Base-by-base conservation (phyloP, 2,329 filamentous ascomycete species). In the Xylariaceae sp. region DNA sequence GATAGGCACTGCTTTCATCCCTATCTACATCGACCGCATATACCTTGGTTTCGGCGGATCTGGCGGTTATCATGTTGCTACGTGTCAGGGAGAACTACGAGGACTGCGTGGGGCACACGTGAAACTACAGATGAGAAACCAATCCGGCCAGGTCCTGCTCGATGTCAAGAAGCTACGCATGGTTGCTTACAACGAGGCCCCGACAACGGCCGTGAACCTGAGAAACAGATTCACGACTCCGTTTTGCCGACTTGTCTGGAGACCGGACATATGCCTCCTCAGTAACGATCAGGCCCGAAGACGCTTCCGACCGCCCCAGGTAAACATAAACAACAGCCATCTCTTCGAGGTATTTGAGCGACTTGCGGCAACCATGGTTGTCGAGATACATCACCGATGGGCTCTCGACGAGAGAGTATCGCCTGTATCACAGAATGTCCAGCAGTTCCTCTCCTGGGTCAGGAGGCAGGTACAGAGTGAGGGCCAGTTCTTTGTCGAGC, bases 191-290 rank as follows among this genome's bases (percentile, higher is more conserved):
- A 14, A 26, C 3, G 35, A 25, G 5, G 13, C 3, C 19, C 33
- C n/a, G 32, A 30, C 3, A 38, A 27, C 9, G 21, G 8, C 21
- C 8, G 21, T 12, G 12, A 30, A n/a, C n/a, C n/a, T n/a, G n/a
- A n/a, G n/a, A n/a, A n/a, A n/a, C n/a, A n/a, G 24, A 5, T 23
- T 23, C 12, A 23, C 21, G 7, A 12, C 21, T 12, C 36, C 36
- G 2, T 38, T 33, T 11, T 31, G 31, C 8, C 31, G 36, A 5
- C 33, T 38, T 2, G 36, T 31, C 2, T 38, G 36, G 36, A 38
- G 33, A n/a, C 36, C 36, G 10, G 16, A 34, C 17, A 19, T 38
- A 18, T 16, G 17, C 14, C n/a, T n/a, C n/a, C n/a, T n/a, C n/a
- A n/a, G n/a, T n/a, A n/a, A n/a, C n/a, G n/a, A n/a, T n/a, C n/a